Base-by-base conservation (phyloP, 2,329 filamentous ascomycete genomes). In the Fusarium decemcellulare region DNA sequence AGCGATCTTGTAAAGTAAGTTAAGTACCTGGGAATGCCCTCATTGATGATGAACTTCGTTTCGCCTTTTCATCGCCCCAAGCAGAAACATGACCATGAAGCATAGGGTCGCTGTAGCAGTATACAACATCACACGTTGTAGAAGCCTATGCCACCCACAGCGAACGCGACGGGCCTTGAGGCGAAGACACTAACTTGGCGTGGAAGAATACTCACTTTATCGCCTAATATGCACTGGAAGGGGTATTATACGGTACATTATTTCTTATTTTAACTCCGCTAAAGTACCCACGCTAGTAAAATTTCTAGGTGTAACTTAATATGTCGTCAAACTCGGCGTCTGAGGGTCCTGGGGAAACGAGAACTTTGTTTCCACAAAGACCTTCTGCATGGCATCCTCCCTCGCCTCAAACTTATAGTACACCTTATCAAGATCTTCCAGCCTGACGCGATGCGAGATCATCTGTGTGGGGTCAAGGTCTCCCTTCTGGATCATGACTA, bases 341-440 rank as follows among this genome's bases (percentile, higher is more conserved):
- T 11, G 27, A 8, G 62, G 50, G 6, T 81, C 81, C 14, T 79
- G 76, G 0, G 87, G 86, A 30, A 81, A 77, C 2, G 87, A 89
- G 61, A 87, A 88, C 76, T 83, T 86, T 3, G 88, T 90, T 81
- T 90, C 83, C 2, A 87, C 84, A 77, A 86, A 97, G 2, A 96
- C 87, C 85, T 97, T 97, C 79, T 97, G 93, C 85, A 97, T 92
- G 5, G 84, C 83, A 72, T 93, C 91, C 64, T 92, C 85, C 65
- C 81, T 83, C 60, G 81, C 83, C 63, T 91, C 84, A 64, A 92
- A 93, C 73, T 86, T 85, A 65, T 84, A 81, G 73, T 93, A 93
- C 1, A 92, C 83, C 73, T 88, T 87, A 60, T 88, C 90, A 62
- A 92, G 85, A 71, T 95, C 92, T 65, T 95, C 92, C 5, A 97